Evolutionary conservation across 176 grass and related monocot species (phyloP), one percentile per base, ranked within the genome.

Genomic region (Zoysia pacifica): DNA sequence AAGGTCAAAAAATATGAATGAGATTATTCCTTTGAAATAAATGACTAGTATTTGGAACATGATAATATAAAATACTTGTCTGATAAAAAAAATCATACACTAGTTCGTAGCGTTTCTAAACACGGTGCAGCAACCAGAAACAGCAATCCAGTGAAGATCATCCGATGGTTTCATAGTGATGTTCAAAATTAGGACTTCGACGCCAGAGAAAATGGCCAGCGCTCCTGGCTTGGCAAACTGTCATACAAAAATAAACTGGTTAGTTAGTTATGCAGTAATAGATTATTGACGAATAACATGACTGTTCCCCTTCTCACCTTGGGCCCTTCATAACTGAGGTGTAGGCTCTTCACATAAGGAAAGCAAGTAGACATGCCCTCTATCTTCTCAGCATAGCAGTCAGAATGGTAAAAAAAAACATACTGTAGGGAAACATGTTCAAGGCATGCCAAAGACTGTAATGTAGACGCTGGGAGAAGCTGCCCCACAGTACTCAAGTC

Each of bases 131-230:
- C 67, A 47, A 11, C 44, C 13, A 70, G 3, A 18, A 70, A 70
- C 45, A 70, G 43, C 67, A 45, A 70, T 70, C 67, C 67, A 70
- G 48, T 11, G 4, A 49, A 70, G 67, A 37, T 54, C 48, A 42
- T 79, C 76, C 5, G 37, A 79, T 13, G 48, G 46, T 18, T 79
- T 79, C 11, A 36, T 79, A 43, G 8, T 1, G 10, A 79, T 66
- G 36, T 51, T 79, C 3, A 67, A 67, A 52, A 48, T 79, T 12
- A 79, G 62, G 36, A 67, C 36, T 67, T 20, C 43, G 47, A 79
- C 48, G 5, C 54, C 47, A 20, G 49, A 52, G 38, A 79, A 67
- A 67, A 40, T 67, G 48, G 3, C 48, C n/a, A 37, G 76, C 11
- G 5, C 52, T 67, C 62, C 11, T 1, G 47, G 75, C 14, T 51